Evolutionary conservation across 805 yeast species (phyloP), one percentile per base, ranked within the genome.

Genomic region (Brettanomyces nanus): DNA sequence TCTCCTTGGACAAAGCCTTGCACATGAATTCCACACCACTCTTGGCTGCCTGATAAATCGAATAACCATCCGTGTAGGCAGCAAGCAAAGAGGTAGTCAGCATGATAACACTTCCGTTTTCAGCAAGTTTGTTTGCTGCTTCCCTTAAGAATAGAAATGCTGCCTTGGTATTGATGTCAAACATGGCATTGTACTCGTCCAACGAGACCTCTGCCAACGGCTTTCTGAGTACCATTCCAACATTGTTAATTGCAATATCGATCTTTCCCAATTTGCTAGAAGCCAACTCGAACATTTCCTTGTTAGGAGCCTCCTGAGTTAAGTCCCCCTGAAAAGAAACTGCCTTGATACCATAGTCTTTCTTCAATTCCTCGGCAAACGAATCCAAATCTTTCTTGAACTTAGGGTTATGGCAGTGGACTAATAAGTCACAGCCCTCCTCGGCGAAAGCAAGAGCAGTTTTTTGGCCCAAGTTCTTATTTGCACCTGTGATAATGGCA

Each of bases 171-270:
- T 79, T 79, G 54, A 68, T 55, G 26, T 55, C 51, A 46, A 69
- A 68, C 79, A 78, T 67, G 19, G 46, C 42, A 44, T 75, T 80
- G 48, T 61, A 79, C 49, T 79, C 85, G 21, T 58, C 64, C 38
- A 71, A 68, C n/a, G 71, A 42, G 40, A 69, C 61, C n/a, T 75
- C 76, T 25, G 58, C 58, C 36, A 77, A 48, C 27, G 75, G 72
- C 53, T 78, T 79, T 64, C 78, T 77, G 54, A 78, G 61, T 18
- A 79, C 85, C 66, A 59, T 73, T 37, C 85, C 85, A 28, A 77
- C 78, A 45, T 75, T 77, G 60, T 77, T 77, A 48, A 79, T 64
- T n/a, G 84, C 85, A 51, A 73, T 66, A 48, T 79, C 82, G 45
- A 75, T 60, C 17, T 58, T 51, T 27, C 80, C 80, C 40, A 75